A percentile compares a stretch with the other conserved stretches of the same genome.
Conservation (phyloP, 116 monocot genomes). For the Papilionanthe hybrid region DNA sequence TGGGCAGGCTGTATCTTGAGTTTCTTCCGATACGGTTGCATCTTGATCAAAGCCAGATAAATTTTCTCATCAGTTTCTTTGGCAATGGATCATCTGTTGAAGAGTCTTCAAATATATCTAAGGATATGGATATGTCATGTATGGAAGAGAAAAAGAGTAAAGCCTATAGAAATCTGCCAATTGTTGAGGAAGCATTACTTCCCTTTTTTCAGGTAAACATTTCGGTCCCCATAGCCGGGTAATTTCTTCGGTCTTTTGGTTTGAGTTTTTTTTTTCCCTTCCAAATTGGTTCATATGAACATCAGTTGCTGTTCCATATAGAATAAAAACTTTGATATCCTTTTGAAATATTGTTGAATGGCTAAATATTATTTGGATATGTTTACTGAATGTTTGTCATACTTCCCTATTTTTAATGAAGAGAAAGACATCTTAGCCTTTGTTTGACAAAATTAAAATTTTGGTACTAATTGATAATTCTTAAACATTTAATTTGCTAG, state of each 20-base stretch:
- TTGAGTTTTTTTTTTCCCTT: not conserved
- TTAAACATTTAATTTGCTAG: not conserved
- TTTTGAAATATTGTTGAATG: not conserved
- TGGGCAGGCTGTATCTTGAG: conserved; percentile 60
- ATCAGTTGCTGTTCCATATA: not conserved
- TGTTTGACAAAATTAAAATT: not conserved
- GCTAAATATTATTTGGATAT: not conserved
- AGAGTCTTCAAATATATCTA: conserved; percentile 18
- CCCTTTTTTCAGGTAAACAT: conserved; percentile 94
- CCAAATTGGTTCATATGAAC: not conserved
- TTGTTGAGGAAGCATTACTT: conserved; percentile 85
- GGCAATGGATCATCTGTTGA: conserved; percentile 30
- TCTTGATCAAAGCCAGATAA: conserved; percentile 90
- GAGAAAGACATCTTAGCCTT: not conserved
- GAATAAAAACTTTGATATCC: not conserved
- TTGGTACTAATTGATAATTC: not conserved
- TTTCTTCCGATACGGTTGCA: conserved; percentile 74
- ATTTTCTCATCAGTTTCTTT: conserved; percentile 83
- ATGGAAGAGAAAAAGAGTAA: conserved; percentile 13
- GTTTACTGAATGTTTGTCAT: not conserved
- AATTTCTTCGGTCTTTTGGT: not conserved
- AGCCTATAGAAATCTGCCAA: conserved; percentile 21
- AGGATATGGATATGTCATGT: conserved; percentile 33
- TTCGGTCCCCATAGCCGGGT: not conserved
- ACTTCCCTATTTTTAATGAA: not conserved